A percentile compares a stretch with the other conserved stretches of the same genome.
These are phyloP conservation scores for Durio zibethinus DNA, from an alignment of 345 rosid genomes.

Conservation along the genomic window DNA sequence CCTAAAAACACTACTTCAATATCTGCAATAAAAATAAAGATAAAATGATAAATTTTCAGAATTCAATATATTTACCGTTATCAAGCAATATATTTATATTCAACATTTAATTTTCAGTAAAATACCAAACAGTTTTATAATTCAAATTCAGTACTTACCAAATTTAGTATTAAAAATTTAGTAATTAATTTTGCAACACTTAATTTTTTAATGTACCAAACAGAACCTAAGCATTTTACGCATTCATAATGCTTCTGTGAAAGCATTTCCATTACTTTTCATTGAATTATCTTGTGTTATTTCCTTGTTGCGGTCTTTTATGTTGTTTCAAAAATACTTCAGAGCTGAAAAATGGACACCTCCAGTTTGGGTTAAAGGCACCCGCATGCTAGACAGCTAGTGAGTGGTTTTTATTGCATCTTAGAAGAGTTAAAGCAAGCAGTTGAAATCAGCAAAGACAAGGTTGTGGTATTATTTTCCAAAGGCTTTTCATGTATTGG, in stretches of 20 bases:
- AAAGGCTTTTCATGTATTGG: background rate
- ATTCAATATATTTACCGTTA: too few relatives aligned
- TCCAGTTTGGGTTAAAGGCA: conserved; percentile 17
- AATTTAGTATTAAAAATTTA: too few relatives aligned
- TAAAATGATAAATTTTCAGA: too few relatives aligned
- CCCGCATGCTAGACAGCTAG: background rate
- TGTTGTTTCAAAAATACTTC: conserved; percentile 66
- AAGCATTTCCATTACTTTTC: background rate
- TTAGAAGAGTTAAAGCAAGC: background rate
- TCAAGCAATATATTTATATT: too few relatives aligned
- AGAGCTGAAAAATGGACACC: conserved; percentile 62
- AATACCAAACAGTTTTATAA: too few relatives aligned
- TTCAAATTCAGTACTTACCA: too few relatives aligned
- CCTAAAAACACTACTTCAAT: too few relatives aligned
- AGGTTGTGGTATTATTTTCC: background rate
- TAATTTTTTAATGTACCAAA: too few relatives aligned
- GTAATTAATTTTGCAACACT: too few relatives aligned
- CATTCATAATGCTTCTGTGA: background rate
- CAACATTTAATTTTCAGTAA: too few relatives aligned
- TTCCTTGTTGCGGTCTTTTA: conserved; percentile 55
- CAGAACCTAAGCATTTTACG: too few relatives aligned
- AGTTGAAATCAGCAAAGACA: background rate
- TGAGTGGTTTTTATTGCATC: background rate
- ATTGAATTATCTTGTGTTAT: background rate
- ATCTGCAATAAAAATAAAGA: too few relatives aligned